Conservation (phyloP, 179 eudicot genomes). For the Carnegiea gigantea region DNA sequence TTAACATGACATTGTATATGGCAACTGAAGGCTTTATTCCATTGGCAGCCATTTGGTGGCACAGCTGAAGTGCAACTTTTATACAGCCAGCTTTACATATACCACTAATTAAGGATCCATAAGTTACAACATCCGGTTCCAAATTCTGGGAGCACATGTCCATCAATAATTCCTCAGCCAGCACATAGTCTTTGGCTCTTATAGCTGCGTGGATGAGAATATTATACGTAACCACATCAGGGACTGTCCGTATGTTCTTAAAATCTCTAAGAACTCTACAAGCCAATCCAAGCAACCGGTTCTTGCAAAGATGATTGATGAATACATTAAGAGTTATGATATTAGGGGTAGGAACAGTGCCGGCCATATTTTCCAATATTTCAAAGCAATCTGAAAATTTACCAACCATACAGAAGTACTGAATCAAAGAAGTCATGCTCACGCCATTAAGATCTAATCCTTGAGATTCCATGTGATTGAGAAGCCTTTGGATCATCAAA, state of each 20-base stretch:
- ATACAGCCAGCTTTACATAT: slow-evolving; percentile 42
- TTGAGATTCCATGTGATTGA: slow-evolving; percentile 42
- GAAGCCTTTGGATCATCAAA: slow-evolving; percentile 36
- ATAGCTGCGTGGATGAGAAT: slow-evolving; percentile 47
- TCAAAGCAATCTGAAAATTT: slow-evolving; percentile 36
- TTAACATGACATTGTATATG: slow-evolving; percentile 41
- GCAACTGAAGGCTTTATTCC: slow-evolving; percentile 41
- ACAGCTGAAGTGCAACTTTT: slow-evolving; percentile 36
- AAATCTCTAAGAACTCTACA: slow-evolving; percentile 31
- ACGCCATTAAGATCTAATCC: slow-evolving; percentile 42
- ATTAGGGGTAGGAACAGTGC: slow-evolving; percentile 43
- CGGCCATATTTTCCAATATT: slow-evolving; percentile 43
- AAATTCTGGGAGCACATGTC: slow-evolving; percentile 42
- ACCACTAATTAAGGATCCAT: slow-evolving; percentile 36
- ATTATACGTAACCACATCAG: slow-evolving; percentile 47
- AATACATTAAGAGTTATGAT: slow-evolving; percentile 49
- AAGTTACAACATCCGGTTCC: slow-evolving; percentile 44
- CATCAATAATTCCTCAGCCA: slow-evolving; percentile 33
- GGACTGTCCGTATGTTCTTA: slow-evolving; percentile 34
- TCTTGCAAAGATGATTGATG: slow-evolving; percentile 48
- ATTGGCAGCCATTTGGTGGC: slow-evolving; percentile 31
- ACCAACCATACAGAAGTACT: slow-evolving; percentile 41
- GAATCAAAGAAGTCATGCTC: slow-evolving; percentile 49
- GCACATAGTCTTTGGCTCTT: slow-evolving; percentile 32
- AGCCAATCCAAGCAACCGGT: slow-evolving; percentile 34